Conservation (phyloP, 1,139 yeast genomes). For the Blastobotrys petasosporus region DNA sequence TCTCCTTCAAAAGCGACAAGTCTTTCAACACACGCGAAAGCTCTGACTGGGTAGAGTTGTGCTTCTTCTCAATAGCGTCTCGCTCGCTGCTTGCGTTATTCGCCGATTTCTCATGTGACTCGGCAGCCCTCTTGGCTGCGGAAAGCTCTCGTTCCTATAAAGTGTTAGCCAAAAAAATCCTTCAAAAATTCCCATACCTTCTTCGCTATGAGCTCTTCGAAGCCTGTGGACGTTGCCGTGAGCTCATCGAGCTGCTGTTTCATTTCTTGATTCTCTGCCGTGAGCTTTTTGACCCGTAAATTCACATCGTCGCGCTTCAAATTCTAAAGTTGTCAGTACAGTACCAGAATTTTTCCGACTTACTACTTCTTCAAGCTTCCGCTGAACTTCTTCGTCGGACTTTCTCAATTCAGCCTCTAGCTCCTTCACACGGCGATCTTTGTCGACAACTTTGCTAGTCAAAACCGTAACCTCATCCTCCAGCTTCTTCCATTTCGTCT, state of each 20-base stretch:
- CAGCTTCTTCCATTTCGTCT: slow-evolving; percentile 30
- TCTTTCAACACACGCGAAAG: slow-evolving; percentile 23
- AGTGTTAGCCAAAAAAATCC: not conserved
- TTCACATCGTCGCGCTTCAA: slow-evolving; percentile 36
- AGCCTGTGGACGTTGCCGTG: slow-evolving; percentile 36
- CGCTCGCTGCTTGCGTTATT: slow-evolving; percentile 20
- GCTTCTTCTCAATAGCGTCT: slow-evolving; percentile 17
- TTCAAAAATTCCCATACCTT: slow-evolving; percentile 22
- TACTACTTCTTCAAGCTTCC: slow-evolving; percentile 29
- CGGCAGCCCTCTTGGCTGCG: slow-evolving; percentile 24
- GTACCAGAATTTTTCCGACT: slow-evolving; percentile 8
- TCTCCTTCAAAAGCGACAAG: slow-evolving; percentile 24
- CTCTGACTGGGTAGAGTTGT: slow-evolving; percentile 17
- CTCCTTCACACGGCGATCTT: slow-evolving; percentile 34
- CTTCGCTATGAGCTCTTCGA: slow-evolving; percentile 33
- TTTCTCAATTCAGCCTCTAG: slow-evolving; percentile 33
- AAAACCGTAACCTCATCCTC: slow-evolving; percentile 28
- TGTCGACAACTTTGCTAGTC: slow-evolving; percentile 24
- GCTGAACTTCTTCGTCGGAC: slow-evolving; percentile 37
- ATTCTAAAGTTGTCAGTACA: slow-evolving; percentile 18
- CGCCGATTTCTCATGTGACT: slow-evolving; percentile 24
- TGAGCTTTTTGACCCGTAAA: slow-evolving; percentile 41
- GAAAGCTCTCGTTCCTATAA: slow-evolving; percentile 34
- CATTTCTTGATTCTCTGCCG: slow-evolving; percentile 46
- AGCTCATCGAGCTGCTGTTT: slow-evolving; percentile 35